A percentile compares a stretch with the other conserved stretches of the same genome.
Conservation (phyloP, 2,329 filamentous ascomycete genomes). For the Nannizzia gypsea region DNA sequence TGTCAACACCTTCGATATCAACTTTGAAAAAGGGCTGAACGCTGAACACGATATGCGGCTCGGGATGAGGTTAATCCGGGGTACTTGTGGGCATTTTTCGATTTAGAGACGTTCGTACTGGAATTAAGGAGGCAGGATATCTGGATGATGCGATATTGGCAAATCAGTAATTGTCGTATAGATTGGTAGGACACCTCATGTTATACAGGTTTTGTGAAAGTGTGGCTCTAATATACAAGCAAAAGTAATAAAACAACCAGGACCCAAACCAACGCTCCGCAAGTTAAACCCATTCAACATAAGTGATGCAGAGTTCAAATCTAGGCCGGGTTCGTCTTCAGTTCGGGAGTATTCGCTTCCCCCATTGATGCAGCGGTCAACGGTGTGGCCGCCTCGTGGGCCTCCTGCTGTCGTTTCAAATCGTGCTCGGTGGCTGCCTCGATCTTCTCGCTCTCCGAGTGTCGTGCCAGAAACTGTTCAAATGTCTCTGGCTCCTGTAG, state of each 20-base stretch:
- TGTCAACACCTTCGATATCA: not conserved
- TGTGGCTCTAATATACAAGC: not conserved
- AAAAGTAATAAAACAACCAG: not conserved
- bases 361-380: not conserved
- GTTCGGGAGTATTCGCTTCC: not conserved
- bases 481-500: constrained; percentile 38
- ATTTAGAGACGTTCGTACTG: too few species aligned
- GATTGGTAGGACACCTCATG: not conserved
- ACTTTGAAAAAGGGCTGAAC: not conserved
- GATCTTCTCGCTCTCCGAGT: constrained; percentile 29
- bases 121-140: too few species aligned
- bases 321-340: not conserved
- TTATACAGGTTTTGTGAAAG: not conserved
- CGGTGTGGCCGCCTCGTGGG: not conserved
- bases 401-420: not conserved
- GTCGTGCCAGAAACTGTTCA: constrained; percentile 32
- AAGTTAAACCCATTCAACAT: not conserved
- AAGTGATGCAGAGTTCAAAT: not conserved
- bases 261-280: not conserved
- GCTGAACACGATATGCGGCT: not conserved
- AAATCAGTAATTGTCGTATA: not conserved
- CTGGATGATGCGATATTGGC: not conserved
- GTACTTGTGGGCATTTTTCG: not conserved
- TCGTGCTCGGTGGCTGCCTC: constrained; percentile 26
- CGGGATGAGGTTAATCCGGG: not conserved